A percentile compares a stretch with the other conserved stretches of the same genome.
These are phyloP conservation scores for Fonsecaea erecta DNA, from an alignment of 2,329 filamentous ascomycete genomes.

Conservation along the genomic window DNA sequence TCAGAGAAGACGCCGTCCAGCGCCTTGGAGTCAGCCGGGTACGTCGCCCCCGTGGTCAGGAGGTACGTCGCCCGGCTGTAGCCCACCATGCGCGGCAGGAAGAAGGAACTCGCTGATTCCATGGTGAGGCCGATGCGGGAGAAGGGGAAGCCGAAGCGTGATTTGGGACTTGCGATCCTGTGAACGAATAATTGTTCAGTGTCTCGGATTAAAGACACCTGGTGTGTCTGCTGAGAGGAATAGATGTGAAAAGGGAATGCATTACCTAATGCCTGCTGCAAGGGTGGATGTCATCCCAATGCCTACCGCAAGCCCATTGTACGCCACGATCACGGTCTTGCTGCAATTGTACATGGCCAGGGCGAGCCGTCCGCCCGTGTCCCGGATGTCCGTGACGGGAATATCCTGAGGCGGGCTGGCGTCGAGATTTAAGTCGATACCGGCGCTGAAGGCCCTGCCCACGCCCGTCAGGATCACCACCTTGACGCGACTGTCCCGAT, in stretches of 20 bases:
- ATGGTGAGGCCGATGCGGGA: slow-evolving; percentile 70
- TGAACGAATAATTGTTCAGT: no score
- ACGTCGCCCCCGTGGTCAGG: slow-evolving; percentile 68
- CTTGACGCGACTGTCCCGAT: slow-evolving; percentile 18
- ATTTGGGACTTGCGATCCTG: slow-evolving; percentile 57
- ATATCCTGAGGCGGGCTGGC: neutral
- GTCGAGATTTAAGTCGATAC: slow-evolving; percentile 16
- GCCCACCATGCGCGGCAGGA: slow-evolving; percentile 72
- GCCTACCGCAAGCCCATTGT: slow-evolving; percentile 17
- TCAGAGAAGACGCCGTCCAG: slow-evolving; percentile 68
- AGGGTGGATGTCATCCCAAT: slow-evolving; percentile 65
- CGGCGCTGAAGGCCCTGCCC: slow-evolving; percentile 39
- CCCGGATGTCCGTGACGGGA: slow-evolving; percentile 11
- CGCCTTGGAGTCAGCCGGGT: slow-evolving; percentile 48
- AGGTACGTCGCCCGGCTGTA: slow-evolving; percentile 66
- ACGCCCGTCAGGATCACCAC: slow-evolving; percentile 19
- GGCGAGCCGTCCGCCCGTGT: slow-evolving; percentile 11
- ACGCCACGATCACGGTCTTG: slow-evolving; percentile 20
- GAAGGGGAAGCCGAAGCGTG: slow-evolving; percentile 77
- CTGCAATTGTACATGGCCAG: slow-evolving; percentile 21
- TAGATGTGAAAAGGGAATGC: no score
- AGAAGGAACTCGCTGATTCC: slow-evolving; percentile 74
- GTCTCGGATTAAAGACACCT: no score
- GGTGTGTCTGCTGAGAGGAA: no score
- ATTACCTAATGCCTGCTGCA: slow-evolving; percentile 59